Evolutionary conservation across 176 grass and related monocot genomes (phyloP).

Genomic region (Carex kokanica): DNA sequence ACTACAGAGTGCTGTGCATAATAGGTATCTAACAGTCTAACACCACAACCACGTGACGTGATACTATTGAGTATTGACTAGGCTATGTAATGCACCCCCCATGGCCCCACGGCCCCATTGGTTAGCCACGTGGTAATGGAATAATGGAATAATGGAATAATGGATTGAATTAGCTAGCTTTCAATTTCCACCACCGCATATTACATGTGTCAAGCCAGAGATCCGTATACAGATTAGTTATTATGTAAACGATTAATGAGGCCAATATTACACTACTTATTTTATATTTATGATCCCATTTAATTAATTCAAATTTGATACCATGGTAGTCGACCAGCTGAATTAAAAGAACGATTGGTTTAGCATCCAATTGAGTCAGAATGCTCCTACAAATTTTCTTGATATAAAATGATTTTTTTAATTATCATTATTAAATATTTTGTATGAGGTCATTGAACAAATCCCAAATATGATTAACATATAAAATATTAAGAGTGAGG

Average conservation of each 20-base stretch:
- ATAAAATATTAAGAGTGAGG: background rate
- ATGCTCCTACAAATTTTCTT: background rate
- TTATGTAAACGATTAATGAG: too few species aligned
- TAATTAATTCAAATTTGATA: background rate
- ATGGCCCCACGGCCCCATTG: background rate
- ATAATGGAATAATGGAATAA: background rate
- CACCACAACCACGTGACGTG: background rate
- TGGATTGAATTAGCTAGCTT: background rate
- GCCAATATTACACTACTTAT: too few species aligned
- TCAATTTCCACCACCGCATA: background rate
- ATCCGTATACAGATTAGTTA: background rate
- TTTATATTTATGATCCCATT: too few species aligned
- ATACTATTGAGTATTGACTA: background rate
- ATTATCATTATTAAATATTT: background rate
- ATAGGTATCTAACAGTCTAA: too few species aligned
- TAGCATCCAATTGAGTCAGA: background rate
- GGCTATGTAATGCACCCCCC: background rate
- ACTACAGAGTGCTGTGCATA: too few species aligned
- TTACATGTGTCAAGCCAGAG: background rate
- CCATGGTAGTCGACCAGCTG: background rate
- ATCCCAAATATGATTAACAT: background rate
- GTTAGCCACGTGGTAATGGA: background rate
- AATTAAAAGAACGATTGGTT: background rate
- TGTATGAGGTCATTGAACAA: background rate
- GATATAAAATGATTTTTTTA: background rate